Percentiles rank a stretch among this genome's conserved stretches.
phyloP scores from a whole-genome alignment of 2,329 filamentous ascomycete species.

The Hymenoscyphus salicellus region DNA sequence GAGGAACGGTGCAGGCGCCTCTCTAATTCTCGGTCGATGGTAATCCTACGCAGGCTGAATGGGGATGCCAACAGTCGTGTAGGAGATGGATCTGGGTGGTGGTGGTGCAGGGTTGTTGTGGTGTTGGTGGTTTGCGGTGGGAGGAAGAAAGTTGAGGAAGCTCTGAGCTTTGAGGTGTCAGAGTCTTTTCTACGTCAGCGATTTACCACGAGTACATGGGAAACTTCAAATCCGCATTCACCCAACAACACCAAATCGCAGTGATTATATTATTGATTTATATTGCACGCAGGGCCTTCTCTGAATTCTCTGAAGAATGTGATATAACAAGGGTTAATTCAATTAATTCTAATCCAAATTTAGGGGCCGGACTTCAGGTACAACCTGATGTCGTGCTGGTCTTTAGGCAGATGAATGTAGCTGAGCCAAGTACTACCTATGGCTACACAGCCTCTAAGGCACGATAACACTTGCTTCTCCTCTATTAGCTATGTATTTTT shows the following conservation, averaged over 20 bases:
- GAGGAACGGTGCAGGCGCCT: slow-evolving; percentile 39
- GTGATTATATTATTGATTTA: no score
- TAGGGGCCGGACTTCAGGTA: no score
- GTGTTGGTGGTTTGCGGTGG: slow-evolving; percentile 6
- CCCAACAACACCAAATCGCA: background rate
- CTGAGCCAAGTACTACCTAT: no score
- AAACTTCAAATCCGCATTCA: background rate
- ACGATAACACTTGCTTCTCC: no score
- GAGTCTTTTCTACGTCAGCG: slow-evolving; percentile 5
- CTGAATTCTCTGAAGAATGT: no score
- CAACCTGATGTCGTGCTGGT: no score
- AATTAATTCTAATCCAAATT: no score
- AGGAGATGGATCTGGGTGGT: slow-evolving; percentile 3
- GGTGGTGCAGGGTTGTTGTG: background rate
- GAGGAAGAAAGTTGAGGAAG: slow-evolving; percentile 12
- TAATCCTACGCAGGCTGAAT: slow-evolving; percentile 18
- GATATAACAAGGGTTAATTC: no score
- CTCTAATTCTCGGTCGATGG: slow-evolving; percentile 29
- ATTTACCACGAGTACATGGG: background rate
- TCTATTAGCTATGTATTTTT: no score
- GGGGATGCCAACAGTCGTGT: slow-evolving; percentile 24
- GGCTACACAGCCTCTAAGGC: no score
- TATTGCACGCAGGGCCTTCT: no score
- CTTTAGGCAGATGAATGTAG: no score
- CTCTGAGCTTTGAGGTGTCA: slow-evolving; percentile 3